phyloP scores from a whole-genome alignment of 768 basidiomycete species.

The Grammothele lineata region DNA sequence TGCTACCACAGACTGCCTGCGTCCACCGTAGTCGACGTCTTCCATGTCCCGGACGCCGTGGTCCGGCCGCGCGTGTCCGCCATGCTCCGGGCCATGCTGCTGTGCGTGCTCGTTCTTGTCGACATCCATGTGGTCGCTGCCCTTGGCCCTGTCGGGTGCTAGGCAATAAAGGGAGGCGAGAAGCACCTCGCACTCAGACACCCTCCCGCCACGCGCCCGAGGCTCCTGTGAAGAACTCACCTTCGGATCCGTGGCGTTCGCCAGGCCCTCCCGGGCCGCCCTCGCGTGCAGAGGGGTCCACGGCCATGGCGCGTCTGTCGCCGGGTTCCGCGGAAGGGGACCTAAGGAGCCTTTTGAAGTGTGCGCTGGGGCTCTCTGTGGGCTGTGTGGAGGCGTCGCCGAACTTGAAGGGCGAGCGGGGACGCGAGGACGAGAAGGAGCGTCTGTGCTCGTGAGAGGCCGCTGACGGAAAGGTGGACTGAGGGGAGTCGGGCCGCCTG shows the following conservation, averaged over 20 bases:
- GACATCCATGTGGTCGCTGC: slow-evolving; percentile 19
- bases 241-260: slow-evolving; percentile 12
- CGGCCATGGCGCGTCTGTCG: slow-evolving; percentile 10
- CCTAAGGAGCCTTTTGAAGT: slow-evolving; percentile 27
- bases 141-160: slow-evolving; percentile 16
- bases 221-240: slow-evolving; percentile 7
- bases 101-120: slow-evolving; percentile 13
- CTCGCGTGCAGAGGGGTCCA: slow-evolving; percentile 6
- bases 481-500: slow-evolving; percentile 18
- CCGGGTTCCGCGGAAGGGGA: slow-evolving; percentile 23
- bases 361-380: slow-evolving; percentile 19
- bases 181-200: slow-evolving; percentile 9
- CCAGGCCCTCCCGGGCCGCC: slow-evolving; percentile 1
- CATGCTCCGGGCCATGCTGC: slow-evolving; percentile 7
- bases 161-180: slow-evolving; percentile 5
- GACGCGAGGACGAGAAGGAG: slow-evolving; percentile 44
- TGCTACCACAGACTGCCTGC: slow-evolving; percentile 68
- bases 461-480: slow-evolving; percentile 13
- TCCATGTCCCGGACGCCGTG: slow-evolving; percentile 36
- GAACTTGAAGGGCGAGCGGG: slow-evolving; percentile 65
- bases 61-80: slow-evolving; percentile 11
- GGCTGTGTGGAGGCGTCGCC: slow-evolving; percentile 52
- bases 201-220: neutral
- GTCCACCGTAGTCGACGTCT: slow-evolving; percentile 65
- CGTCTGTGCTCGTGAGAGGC: slow-evolving; percentile 29